Base-by-base conservation (phyloP, 768 basidiomycete species). In the Naganishia friedmannii region DNA sequence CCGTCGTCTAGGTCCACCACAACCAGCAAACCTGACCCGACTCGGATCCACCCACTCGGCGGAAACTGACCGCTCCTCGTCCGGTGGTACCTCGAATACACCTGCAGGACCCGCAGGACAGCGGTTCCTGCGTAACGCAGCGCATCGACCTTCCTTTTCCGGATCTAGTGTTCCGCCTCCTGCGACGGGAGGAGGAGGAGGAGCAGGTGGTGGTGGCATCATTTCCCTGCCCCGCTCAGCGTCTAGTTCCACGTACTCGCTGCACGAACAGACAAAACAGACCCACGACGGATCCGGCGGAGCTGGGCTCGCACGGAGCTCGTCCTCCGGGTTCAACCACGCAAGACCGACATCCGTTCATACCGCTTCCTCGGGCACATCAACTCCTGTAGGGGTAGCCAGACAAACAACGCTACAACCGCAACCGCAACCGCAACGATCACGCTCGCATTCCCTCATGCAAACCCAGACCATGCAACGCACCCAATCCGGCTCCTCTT, bases 1-100 rank as follows among this genome's bases (percentile, higher is more conserved):
- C 5, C 39, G 60, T 29, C 46, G 65, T 0, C 46, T 53, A n/a
- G 65, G 65, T 28, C 65, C 65, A 32, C 65, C 65, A 26, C 65
- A 51, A 34, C 65, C 65, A 10, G 65, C 65, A 23, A 66, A 66
- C 34, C 34, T 66, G 46, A 29, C 65, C 5, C 65, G 65, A n/a
- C 48, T 66, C 17, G 48, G 65, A n/a, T 66, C 48, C 19, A 28
- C 65, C 10, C 48, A 66, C 8, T 66, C 48, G 21, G 23, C 28
- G 1, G 60, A 63, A 10, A 45, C 21, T 23, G 42, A 46, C 26
- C 12, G 12, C 34, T 12, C 8, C 4, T 42, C 60, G 21, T 13
- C 23, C 39, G 6, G 8, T 29, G 5, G 42, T 34, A 29, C 21
- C 39, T 28, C 60, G n/a, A 26, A 13, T 15, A 23, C 42, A 26